phyloP scores from a whole-genome alignment of 805 yeast genomes.

The Peterozyma xylosa region DNA sequence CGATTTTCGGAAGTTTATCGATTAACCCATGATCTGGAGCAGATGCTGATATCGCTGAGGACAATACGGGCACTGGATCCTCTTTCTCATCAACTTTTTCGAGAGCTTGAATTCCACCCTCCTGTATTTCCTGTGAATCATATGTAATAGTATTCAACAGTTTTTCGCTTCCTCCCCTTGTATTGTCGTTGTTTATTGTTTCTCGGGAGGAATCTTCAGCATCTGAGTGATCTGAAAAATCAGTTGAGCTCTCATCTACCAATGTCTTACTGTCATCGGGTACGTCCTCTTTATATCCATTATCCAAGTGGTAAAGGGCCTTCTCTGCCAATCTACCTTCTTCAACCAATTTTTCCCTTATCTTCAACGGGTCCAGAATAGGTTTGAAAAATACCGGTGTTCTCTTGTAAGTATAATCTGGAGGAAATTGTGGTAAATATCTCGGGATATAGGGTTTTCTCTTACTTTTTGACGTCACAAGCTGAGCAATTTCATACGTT shows the following conservation, averaged over 20 bases:
- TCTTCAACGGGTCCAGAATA: slow-evolving; percentile 59
- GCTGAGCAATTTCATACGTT: slow-evolving; percentile 39
- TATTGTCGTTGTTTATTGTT: slow-evolving; percentile 5
- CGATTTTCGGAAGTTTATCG: background rate
- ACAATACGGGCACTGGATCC: slow-evolving; percentile 11
- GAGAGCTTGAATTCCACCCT: background rate
- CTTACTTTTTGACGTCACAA: slow-evolving; percentile 45
- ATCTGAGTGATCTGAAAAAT: background rate
- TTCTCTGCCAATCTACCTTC: slow-evolving; percentile 78
- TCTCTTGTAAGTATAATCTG: slow-evolving; percentile 83
- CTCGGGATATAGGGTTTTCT: slow-evolving; percentile 26
- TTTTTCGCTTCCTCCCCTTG: slow-evolving; percentile 5
- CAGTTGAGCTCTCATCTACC: slow-evolving; percentile 12
- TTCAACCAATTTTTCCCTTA: slow-evolving; percentile 65
- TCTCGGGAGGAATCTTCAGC: background rate
- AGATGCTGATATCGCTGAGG: slow-evolving; percentile 7
- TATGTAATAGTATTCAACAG: slow-evolving; percentile 2
- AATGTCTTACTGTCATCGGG: slow-evolving; percentile 11
- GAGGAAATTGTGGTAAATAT: slow-evolving; percentile 87
- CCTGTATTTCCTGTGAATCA: background rate
- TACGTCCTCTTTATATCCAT: slow-evolving; percentile 21
- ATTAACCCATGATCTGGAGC: background rate
- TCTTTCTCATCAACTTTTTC: slow-evolving; percentile 8
- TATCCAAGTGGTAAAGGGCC: slow-evolving; percentile 58
- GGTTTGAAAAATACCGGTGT: slow-evolving; percentile 63